Evolutionary conservation across 768 basidiomycete genomes (phyloP).

Genomic region (Melanogaster broomeanus): DNA sequence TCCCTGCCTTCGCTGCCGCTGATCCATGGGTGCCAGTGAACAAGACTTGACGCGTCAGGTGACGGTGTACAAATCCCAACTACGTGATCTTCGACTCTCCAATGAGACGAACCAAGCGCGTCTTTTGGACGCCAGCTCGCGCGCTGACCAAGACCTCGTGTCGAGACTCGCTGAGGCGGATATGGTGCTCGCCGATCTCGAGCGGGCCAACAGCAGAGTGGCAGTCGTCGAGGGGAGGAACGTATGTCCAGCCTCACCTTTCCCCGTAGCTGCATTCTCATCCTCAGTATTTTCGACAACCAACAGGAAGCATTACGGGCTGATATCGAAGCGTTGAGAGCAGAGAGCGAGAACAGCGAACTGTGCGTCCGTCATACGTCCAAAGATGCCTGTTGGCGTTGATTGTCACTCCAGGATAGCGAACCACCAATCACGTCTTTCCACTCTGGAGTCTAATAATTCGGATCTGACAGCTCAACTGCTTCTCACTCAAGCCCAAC

Average conservation of each 20-base stretch:
- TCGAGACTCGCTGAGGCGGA: slow-evolving; percentile 92
- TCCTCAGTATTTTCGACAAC: not conserved
- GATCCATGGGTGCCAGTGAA: slow-evolving; percentile 55
- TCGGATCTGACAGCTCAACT: slow-evolving; percentile 15
- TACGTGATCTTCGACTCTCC: slow-evolving; percentile 86
- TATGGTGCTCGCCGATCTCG: slow-evolving; percentile 92
- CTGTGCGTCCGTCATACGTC: slow-evolving; percentile 45
- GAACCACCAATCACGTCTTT: slow-evolving; percentile 67
- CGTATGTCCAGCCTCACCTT: slow-evolving; percentile 42
- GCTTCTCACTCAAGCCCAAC: slow-evolving; percentile 17
- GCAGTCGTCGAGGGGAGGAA: slow-evolving; percentile 93
- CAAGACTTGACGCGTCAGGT: slow-evolving; percentile 93
- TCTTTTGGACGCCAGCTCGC: slow-evolving; percentile 85
- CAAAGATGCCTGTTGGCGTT: not conserved
- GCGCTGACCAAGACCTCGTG: slow-evolving; percentile 93
- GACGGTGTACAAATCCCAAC: slow-evolving; percentile 81
- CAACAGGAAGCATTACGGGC: slow-evolving; percentile 88
- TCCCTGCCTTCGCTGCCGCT: not conserved
- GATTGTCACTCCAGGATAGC: slow-evolving; percentile 14
- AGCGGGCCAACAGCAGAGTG: slow-evolving; percentile 92
- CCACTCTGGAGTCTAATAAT: slow-evolving; percentile 66
- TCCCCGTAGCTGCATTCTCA: not conserved
- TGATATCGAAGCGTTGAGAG: slow-evolving; percentile 89
- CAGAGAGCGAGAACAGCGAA: slow-evolving; percentile 70
- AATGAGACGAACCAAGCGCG: slow-evolving; percentile 94